Evolutionary conservation across 164 flowering plant species (phyloP), one percentile per base, ranked within the genome.

Genomic region (Akebia trifoliata): DNA sequence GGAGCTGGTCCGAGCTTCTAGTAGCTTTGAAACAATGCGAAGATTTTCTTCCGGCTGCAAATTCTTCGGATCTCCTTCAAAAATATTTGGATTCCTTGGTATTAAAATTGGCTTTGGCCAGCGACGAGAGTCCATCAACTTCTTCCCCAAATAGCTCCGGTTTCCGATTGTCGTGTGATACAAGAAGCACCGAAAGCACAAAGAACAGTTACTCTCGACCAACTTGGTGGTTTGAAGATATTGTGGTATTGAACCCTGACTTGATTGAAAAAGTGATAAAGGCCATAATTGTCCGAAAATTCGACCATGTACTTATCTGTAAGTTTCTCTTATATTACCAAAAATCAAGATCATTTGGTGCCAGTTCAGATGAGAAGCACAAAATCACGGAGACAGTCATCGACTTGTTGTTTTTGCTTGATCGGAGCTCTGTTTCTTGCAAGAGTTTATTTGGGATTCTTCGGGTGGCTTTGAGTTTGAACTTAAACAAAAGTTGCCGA

Each of bases 141-240:
- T 69, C 74, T 30, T 80, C 81, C 12, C 73, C 86, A 0, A 76
- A 71, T 4, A 68, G 78, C 65, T 74, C 74, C 6, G 69, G 68
- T 11, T 49, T 68, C 32, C 78, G 75, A n/a, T 62, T 57, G 57
- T 83, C 86, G 1, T 76, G 65, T 51, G 88, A 81, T 46, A 72
- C 81, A 6, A 76, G 54, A 54, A 82, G 81, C 76, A 62, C 67
- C 12, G 72, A 59, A 21, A 81, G 83, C 34, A 3, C n/a, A 24
- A 79, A 56, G 56, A 65, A 24, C 48, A 70, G 54, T 36, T 62
- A 7, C 50, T 54, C 60, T 45, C 56, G 61, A 39, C 40, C 68
- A 22, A 71, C 70, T 50, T 90, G 89, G 86, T 87, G 93, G 97
- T 84, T 83, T 53, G 86, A 85, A 20, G 87, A 90, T 65, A 75